Evolutionary conservation across 2,329 filamentous ascomycete species (phyloP), one percentile per base, ranked within the genome.

Genomic region (Corynespora cassiicola): DNA sequence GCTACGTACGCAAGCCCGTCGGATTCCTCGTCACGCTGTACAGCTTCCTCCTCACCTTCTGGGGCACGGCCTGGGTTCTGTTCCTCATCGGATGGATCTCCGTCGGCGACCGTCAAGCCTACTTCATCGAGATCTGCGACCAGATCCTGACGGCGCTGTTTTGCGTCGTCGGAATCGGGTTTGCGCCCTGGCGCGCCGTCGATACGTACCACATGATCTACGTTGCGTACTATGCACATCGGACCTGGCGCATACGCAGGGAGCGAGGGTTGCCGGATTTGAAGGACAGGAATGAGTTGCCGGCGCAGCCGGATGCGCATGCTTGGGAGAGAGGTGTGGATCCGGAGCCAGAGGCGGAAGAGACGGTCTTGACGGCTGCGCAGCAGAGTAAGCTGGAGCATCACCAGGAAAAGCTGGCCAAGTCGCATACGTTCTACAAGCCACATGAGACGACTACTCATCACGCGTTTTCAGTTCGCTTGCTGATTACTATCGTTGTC

Each of bases 1-100:
- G 91, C 68, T 95, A 95, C 54, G 77, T 90, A 9, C 79, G 79
- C 25, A 62, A 55, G 77, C 79, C 90, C 0, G 77, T 95, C 10
- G 90, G 89, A 2, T 88, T 94, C 58, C 79, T 91, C 42, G 86
- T 95, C 33, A 91, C 88, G 0, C 69, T 95, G 3, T 95, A 95
- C 66, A 89, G 88, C n/a, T 85, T 82, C 6, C 74, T 92, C n/a
- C 90, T 95, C 50, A 94, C 88, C 0, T 77, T 91, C 1, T 95
- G 94, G 61, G 89, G 89, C 56, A 75, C 91, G 12, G 87, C 87
- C 0, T 95, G 89, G 89, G 89, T 95, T 1, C 78, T 95, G 14
- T 94, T 92, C 69, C 75, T 95, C 31, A 95, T 95, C 61, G 87
- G 81, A 24, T 95, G 89, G 89, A 88, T 94, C 57, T 90, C 89